A percentile compares a stretch with the other conserved stretches of the same genome.
Conservation (phyloP, 1,284 basidiomycete genomes). For the Schizopora paradoxa region DNA sequence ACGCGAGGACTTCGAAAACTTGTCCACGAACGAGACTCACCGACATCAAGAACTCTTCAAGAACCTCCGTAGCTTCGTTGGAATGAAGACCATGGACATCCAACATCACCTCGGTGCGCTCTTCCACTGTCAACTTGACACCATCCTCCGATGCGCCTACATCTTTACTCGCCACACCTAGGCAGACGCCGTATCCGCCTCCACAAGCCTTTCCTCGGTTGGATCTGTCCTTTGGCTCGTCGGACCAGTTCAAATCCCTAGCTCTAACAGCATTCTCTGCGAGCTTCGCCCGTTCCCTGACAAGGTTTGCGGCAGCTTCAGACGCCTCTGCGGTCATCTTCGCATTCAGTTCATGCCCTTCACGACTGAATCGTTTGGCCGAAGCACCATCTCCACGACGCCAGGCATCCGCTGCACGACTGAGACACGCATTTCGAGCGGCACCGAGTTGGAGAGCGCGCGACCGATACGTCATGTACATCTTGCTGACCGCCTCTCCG, state of each 20-base stretch:
- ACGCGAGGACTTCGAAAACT: constrained; percentile 1
- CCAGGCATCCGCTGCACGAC: constrained; percentile 93
- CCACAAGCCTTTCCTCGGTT: constrained; percentile 76
- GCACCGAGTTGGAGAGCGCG: constrained; percentile 87
- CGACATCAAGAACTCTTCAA: constrained; percentile 85
- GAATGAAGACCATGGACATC: constrained; percentile 89
- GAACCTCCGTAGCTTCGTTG: constrained; percentile 85
- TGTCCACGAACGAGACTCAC: constrained; percentile 42
- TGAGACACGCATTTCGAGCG: constrained; percentile 91
- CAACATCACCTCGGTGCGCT: constrained; percentile 75
- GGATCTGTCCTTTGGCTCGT: constrained; percentile 77
- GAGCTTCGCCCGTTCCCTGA: constrained; percentile 72
- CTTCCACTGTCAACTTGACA: constrained; percentile 59
- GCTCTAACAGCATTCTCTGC: constrained; percentile 71
- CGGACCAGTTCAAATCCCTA: constrained; percentile 70
- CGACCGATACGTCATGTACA: constrained; percentile 86
- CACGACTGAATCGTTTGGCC: constrained; percentile 88
- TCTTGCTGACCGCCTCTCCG: constrained; percentile 67
- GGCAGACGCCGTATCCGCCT: constrained; percentile 74
- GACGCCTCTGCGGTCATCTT: constrained; percentile 85
- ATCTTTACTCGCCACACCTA: constrained; percentile 72
- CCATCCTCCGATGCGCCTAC: constrained; percentile 40
- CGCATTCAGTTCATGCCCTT: constrained; percentile 88
- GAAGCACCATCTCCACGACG: constrained; percentile 89
- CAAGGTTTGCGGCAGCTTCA: constrained; percentile 72